phyloP scores from a whole-genome alignment of 1,284 basidiomycete species.

The Stereum hirsutum region DNA sequence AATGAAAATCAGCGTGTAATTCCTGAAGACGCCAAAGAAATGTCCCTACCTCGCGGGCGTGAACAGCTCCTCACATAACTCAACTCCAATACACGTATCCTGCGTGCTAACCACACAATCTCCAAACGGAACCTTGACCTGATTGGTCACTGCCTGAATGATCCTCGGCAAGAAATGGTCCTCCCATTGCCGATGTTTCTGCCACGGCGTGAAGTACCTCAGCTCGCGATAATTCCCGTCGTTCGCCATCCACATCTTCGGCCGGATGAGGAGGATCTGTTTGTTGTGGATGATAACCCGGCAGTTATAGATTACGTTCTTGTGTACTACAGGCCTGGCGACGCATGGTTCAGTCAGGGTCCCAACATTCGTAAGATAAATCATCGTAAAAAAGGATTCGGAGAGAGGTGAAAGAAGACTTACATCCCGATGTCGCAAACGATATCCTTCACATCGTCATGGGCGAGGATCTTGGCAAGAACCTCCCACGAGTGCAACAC shows the following conservation, averaged over 20 bases:
- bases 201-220: conserved; percentile 95
- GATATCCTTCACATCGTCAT: conserved; percentile 69
- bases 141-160: conserved; percentile 81
- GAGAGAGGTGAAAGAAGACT: conserved; percentile 20
- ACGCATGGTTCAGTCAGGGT: no score
- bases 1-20: conserved; percentile 5
- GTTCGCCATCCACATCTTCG: conserved; percentile 99
- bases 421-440: conserved; percentile 94
- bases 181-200: conserved; percentile 80
- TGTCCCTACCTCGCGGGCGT: conserved; percentile 82
- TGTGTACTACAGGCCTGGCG: conserved; percentile 89
- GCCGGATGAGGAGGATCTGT: conserved; percentile 88
- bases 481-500: conserved; percentile 96
- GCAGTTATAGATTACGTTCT: conserved; percentile 97
- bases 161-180: conserved; percentile 85
- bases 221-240: conserved; percentile 98
- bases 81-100: conserved; percentile 95
- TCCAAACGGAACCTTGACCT: conserved; percentile 90
- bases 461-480: conserved; percentile 77
- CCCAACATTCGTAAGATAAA: no score
- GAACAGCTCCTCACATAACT: conserved; percentile 96
- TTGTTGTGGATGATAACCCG: conserved; percentile 82
- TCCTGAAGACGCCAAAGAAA: conserved; percentile 10
- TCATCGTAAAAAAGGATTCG: no score
- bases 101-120: conserved; percentile 89